phyloP scores from a whole-genome alignment of 2,329 filamentous ascomycete genomes.

The Endoconidiophora polonica region DNA sequence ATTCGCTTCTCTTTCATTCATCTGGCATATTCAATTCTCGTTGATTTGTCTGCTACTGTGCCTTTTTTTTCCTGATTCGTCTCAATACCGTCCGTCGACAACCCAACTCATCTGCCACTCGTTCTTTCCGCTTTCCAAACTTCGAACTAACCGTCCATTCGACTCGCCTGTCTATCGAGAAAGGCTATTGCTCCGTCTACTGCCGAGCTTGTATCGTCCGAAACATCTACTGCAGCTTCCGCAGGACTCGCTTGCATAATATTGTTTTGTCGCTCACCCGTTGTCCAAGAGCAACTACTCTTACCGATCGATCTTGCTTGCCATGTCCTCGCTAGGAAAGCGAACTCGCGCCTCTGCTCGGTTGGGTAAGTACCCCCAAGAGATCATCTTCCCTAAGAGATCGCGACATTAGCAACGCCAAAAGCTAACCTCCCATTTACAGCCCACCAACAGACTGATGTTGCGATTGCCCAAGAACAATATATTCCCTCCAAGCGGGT shows the following conservation, averaged over 20 bases:
- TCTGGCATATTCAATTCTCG: no score
- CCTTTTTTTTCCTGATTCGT: no score
- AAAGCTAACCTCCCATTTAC: background rate
- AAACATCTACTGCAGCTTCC: background rate
- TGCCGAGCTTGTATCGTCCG: background rate
- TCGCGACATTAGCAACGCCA: background rate
- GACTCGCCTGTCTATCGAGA: no score
- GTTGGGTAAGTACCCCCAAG: constrained; percentile 8
- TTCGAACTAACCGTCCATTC: no score
- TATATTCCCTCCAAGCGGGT: background rate
- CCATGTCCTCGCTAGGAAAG: constrained; percentile 11
- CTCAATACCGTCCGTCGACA: no score
- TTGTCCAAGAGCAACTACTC: background rate
- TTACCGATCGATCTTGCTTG: background rate
- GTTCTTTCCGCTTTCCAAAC: no score
- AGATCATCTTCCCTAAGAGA: background rate
- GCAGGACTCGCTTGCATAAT: no score
- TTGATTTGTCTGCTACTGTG: no score
- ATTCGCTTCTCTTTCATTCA: no score
- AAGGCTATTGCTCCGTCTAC: no score
- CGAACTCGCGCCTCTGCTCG: constrained; percentile 11
- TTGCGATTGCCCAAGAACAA: constrained; percentile 3
- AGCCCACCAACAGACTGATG: constrained; percentile 2
- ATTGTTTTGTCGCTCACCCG: no score
- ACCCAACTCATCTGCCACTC: no score